phyloP scores from a whole-genome alignment of 2,329 filamentous ascomycete species.

The Curvularia sp. region DNA sequence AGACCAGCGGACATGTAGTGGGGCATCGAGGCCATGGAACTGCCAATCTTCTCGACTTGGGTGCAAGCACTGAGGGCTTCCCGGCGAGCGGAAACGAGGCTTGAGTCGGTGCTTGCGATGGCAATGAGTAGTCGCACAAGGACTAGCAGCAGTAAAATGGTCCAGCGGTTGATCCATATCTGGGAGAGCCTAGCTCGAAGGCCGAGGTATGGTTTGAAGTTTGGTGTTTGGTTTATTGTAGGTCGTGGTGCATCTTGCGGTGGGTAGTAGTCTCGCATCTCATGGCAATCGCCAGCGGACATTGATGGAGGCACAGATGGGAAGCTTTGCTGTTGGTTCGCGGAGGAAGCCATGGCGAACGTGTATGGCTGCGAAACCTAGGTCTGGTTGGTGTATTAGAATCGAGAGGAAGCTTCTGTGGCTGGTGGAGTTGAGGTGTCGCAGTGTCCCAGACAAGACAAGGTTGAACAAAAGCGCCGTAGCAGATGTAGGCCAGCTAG shows the following conservation, averaged over 20 bases:
- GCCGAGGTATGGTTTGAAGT: conserved; percentile 89
- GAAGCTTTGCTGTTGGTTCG: conserved; percentile 62
- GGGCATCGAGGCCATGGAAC: conserved; percentile 96
- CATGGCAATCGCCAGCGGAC: conserved; percentile 65
- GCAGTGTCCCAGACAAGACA: background rate
- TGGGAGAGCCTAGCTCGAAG: conserved; percentile 89
- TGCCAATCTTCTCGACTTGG: conserved; percentile 90
- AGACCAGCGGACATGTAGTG: conserved; percentile 90
- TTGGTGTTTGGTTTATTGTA: conserved; percentile 68
- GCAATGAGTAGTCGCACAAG: conserved; percentile 82
- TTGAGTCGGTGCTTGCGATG: conserved; percentile 72
- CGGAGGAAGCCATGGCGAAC: conserved; percentile 56
- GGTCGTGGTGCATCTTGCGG: conserved; percentile 63
- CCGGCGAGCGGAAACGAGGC: conserved; percentile 75
- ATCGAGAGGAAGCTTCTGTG: conserved; percentile 9
- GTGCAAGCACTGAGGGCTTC: conserved; percentile 90
- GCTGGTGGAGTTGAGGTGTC: background rate
- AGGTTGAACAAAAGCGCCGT: conserved; percentile 9
- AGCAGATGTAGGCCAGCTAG: conserved; percentile 28
- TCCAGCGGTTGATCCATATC: conserved; percentile 98
- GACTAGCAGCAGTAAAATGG: conserved; percentile 83
- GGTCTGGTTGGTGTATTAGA: conserved; percentile 47
- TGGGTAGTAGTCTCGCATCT: conserved; percentile 67
- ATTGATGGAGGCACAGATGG: conserved; percentile 64
- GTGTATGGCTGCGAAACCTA: conserved; percentile 36